Conservation (phyloP, 495 filamentous ascomycete species). For the Aspergillus saccharolyticus region DNA sequence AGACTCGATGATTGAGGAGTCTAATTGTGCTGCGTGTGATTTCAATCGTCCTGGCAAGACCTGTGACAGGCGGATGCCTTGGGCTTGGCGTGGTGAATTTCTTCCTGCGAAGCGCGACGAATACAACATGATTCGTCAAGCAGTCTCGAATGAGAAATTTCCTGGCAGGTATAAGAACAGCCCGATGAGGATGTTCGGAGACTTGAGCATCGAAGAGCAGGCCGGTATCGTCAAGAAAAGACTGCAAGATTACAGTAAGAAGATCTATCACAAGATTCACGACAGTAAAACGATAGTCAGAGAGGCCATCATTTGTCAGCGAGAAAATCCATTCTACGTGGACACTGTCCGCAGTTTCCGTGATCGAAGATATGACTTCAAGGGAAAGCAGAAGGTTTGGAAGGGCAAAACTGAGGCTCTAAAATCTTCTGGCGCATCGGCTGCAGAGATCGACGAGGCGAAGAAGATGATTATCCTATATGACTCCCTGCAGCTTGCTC, state of each 20-base stretch:
- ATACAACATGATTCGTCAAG: constrained; percentile 97
- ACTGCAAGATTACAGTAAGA: constrained; percentile 89
- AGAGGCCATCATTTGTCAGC: constrained; percentile 96
- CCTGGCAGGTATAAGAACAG: constrained; percentile 66
- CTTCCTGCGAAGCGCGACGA: constrained; percentile 93
- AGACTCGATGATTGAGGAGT: constrained; percentile 96
- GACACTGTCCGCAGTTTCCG: constrained; percentile 92
- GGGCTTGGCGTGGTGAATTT: constrained; percentile 98
- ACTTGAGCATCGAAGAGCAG: constrained; percentile 80
- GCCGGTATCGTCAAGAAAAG: constrained; percentile 77
- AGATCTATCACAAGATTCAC: constrained; percentile 99
- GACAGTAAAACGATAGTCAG: constrained; percentile 89
- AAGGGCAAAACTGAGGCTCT: constrained; percentile 89
- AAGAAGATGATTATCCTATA: constrained; percentile 99
- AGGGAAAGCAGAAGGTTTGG: constrained; percentile 97
- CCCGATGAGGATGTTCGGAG: constrained; percentile 70
- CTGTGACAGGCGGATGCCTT: constrained; percentile 90
- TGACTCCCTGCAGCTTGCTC: constrained; percentile 92
- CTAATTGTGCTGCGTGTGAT: constrained; percentile 93
- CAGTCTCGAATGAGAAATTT: constrained; percentile 90
- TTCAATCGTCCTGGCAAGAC: constrained; percentile 98
- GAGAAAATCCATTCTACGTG: constrained; percentile 98
- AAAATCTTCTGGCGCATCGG: constrained; percentile 71
- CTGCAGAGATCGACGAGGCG: constrained; percentile 78
- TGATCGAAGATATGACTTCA: constrained; percentile 96